Conservation (phyloP, 305 asterid species). For the Plantago coronopus region DNA sequence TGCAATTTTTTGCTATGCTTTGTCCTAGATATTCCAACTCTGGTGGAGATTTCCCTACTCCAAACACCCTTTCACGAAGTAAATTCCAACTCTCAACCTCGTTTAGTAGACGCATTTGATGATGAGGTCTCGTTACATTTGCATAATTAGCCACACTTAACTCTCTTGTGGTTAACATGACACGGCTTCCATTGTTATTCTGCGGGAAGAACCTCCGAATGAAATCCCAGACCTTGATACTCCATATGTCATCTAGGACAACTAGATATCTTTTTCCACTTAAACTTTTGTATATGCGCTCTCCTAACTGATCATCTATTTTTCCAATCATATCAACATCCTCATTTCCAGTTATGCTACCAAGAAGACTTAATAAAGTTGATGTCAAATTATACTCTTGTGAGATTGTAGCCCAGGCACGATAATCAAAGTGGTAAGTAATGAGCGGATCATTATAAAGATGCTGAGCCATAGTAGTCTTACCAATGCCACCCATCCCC, state of each 20-base stretch:
- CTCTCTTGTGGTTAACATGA: conserved; percentile 20
- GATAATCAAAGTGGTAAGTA: conserved; percentile 5
- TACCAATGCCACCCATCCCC: conserved; percentile 8
- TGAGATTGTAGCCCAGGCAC: conserved; percentile 7
- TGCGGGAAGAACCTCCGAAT: conserved; percentile 10
- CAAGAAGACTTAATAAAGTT: conserved; percentile 14
- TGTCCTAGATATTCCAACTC: conserved; percentile 7
- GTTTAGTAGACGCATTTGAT: conserved; percentile 7
- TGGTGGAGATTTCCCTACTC: conserved; percentile 6
- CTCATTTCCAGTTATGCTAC: not conserved
- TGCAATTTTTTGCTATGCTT: conserved; percentile 17
- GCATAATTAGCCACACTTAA: conserved; percentile 7
- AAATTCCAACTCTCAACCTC: conserved; percentile 21
- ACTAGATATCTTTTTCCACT: conserved; percentile 18
- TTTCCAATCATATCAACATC: not conserved
- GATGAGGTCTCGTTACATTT: not conserved
- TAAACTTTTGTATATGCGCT: not conserved
- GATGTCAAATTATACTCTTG: conserved; percentile 17
- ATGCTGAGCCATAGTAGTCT: not conserved
- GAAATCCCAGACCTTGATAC: conserved; percentile 17
- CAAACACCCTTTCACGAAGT: conserved; percentile 11
- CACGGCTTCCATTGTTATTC: conserved; percentile 18
- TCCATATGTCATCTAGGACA: conserved; percentile 27
- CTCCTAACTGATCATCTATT: not conserved
- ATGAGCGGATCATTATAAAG: conserved; percentile 3